These are phyloP conservation scores for Phaeosphaeriaceae sp. DNA, from an alignment of 2,329 filamentous ascomycete species.

Conservation along the genomic window DNA sequence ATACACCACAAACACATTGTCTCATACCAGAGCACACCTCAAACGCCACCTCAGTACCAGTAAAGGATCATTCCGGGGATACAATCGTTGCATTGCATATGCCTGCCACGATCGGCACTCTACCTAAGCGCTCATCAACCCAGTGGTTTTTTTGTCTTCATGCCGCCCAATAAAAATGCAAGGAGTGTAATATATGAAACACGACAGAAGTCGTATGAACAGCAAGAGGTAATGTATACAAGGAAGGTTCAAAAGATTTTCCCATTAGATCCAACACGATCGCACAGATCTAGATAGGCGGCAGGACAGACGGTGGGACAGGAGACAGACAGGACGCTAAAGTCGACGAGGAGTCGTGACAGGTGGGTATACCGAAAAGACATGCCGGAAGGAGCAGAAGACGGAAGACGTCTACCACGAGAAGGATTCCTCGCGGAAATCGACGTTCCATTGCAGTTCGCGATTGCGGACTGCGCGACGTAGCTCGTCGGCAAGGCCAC, in stretches of 20 bases:
- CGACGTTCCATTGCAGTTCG: conserved; percentile 71
- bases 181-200: conserved; percentile 20
- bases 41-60: conserved; percentile 1
- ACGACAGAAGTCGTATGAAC: conserved; percentile 21
- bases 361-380: conserved; percentile 23
- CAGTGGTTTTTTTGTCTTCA: conserved; percentile 16
- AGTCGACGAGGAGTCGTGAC: conserved; percentile 14
- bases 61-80: conserved; percentile 2
- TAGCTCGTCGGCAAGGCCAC: conserved; percentile 77
- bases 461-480: conserved; percentile 69
- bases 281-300: conserved; percentile 10
- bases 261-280: conserved; percentile 17
- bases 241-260: conserved; percentile 21
- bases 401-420: conserved; percentile 56
- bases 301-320: conserved; percentile 3
- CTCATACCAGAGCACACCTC: background rate
- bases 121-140: conserved; percentile 20
- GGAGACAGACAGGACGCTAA: conserved; percentile 7
- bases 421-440: conserved; percentile 83
- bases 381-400: conserved; percentile 6
- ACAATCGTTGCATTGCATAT: conserved; percentile 6
- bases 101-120: conserved; percentile 8
- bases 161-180: conserved; percentile 21
- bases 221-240: conserved; percentile 40
- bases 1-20: background rate